Percentiles rank a stretch among this genome's conserved stretches.
Conservation (phyloP, 371 early-diverging fungal species). For the Mucor circinelloides region DNA sequence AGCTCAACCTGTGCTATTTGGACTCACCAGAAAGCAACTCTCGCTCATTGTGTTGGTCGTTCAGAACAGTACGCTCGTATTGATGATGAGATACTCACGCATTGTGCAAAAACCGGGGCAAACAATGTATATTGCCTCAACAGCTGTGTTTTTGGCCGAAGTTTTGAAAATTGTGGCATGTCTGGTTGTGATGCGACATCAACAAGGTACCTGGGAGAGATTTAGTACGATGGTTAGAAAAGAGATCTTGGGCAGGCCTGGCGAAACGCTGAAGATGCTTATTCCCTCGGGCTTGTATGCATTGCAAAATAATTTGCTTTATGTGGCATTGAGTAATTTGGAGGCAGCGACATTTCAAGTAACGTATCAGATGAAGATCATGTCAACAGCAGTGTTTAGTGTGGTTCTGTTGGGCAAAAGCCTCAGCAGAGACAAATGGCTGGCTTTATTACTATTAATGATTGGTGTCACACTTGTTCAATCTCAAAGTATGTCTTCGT, state of each 20-base stretch:
- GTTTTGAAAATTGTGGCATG: constrained; percentile 57
- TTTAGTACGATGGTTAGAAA: constrained; percentile 39
- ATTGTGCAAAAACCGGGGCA: constrained; percentile 52
- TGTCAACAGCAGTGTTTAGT: constrained; percentile 92
- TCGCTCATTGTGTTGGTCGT: constrained; percentile 58
- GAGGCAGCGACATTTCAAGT: constrained; percentile 96
- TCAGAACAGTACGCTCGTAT: constrained; percentile 65
- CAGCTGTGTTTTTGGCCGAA: constrained; percentile 71
- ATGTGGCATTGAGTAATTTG: constrained; percentile 81
- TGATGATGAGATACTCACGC: constrained; percentile 68
- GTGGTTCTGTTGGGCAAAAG: constrained; percentile 74
- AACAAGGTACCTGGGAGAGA: constrained; percentile 29
- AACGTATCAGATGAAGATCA: constrained; percentile 95
- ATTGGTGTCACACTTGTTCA: constrained; percentile 90
- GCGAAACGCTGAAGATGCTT: constrained; percentile 67
- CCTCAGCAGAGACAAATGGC: constrained; percentile 75
- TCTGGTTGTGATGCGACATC: constrained; percentile 37
- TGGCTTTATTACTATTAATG: constrained; percentile 82
- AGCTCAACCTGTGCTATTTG: constrained; percentile 40
- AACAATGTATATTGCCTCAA: constrained; percentile 66
- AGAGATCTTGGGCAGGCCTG: constrained; percentile 54
- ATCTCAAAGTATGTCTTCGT: constrained; percentile 50
- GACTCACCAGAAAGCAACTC: constrained; percentile 48
- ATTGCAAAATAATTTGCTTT: constrained; percentile 93
- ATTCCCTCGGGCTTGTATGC: constrained; percentile 92